Base-by-base conservation (phyloP, 257 asterid species). In the Nicotiana tabacum region DNA sequence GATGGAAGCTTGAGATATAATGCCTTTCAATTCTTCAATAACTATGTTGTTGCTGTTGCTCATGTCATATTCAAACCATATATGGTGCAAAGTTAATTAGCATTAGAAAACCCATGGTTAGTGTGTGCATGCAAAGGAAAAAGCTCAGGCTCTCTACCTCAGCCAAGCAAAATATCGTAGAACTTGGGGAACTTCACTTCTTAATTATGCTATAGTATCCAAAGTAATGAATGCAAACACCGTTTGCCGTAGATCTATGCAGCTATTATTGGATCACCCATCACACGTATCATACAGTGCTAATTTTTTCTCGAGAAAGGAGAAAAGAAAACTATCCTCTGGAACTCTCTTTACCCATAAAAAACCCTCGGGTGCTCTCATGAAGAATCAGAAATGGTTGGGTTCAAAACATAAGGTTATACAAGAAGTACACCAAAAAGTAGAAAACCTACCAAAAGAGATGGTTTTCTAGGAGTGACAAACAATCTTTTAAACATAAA, bases 181-280 rank as follows among this genome's bases (percentile, higher is more conserved):
- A 43, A 72, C 78, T 72, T 72, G 78, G 58, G 78, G 35, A 43
- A 72, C 60, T 72, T 6, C 37, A 72, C 78, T 72, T 46, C 78
- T 69, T 69, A 37, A 46, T 46, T 72, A 46, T 43, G 60, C 51
- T 35, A 7, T 12, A 13, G 8, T 24, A 46, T 46, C 24, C 13
- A 46, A 30, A 72, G 18, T 39, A 72, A 46, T 72, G 58, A 6
- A 72, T 12, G 16, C 80, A 48, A 74, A 13, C 24, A 48, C 48
- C 15, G 4, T 74, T 48, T 74, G 62, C 27, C 62, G 27, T 27
- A 48, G 43, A 74, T 74, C 80, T 48, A 74, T 46, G 64, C 80
- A 3, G 51, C 43, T 27, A 48, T 21, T 74, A 74, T 1, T 24
- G 27, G 2, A 74, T 27, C 62, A 74, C 27, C 32, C 62, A 24